Percentiles rank a stretch among this genome's conserved stretches.
phyloP scores from a whole-genome alignment of 768 basidiomycete genomes.

The Pulveroboletus sp. region DNA sequence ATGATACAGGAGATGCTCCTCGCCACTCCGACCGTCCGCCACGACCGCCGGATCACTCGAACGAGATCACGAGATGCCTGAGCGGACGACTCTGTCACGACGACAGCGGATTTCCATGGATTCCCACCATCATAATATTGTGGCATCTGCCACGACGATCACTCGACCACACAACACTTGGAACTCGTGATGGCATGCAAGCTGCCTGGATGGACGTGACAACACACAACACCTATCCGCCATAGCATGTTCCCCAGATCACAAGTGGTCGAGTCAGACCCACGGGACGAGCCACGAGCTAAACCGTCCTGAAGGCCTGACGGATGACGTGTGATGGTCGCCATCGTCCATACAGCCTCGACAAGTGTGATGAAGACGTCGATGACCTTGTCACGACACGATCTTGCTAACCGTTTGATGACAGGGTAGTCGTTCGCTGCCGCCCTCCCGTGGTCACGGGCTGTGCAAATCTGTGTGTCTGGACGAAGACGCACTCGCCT shows the following conservation, averaged over 20 bases:
- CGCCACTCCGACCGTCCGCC: no score
- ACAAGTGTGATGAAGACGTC: background rate
- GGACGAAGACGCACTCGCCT: background rate
- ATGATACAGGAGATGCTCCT: no score
- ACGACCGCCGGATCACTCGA: no score
- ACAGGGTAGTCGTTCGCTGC: background rate
- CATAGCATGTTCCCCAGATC: background rate
- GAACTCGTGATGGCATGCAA: background rate
- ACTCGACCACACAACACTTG: background rate
- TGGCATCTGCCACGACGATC: background rate
- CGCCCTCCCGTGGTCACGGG: slow-evolving; percentile 8
- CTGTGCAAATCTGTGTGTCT: background rate
- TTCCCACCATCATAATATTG: no score
- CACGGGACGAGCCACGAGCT: background rate
- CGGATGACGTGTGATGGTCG: background rate
- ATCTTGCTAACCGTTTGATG: no score
- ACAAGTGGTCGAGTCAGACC: background rate
- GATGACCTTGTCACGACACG: no score
- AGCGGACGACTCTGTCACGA: background rate
- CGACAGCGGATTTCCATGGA: no score
- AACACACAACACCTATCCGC: background rate
- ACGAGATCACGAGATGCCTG: background rate
- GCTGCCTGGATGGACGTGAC: background rate
- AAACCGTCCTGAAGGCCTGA: background rate
- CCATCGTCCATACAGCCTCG: background rate